Evolutionary conservation across 2,329 filamentous ascomycete genomes (phyloP).

Genomic region (Fonsecaea monophora): DNA sequence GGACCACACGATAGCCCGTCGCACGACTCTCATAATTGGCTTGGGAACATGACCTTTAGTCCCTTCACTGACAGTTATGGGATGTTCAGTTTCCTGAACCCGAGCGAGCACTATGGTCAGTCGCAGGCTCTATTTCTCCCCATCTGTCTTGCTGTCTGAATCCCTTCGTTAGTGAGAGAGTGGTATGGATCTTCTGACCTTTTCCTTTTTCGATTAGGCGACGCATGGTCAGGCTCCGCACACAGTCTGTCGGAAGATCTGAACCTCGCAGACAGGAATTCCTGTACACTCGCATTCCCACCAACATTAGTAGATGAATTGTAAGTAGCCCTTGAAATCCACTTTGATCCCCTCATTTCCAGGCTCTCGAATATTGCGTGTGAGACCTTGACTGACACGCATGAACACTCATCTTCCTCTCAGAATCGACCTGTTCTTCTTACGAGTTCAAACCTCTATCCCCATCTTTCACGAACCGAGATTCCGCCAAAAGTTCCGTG

Average conservation of each 20-base stretch:
- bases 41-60: neutral
- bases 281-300: constrained; percentile 1
- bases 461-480: constrained; percentile 14
- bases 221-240: neutral
- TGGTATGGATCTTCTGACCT: neutral
- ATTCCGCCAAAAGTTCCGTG: constrained; percentile 8
- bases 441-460: constrained; percentile 6
- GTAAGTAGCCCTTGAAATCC: neutral
- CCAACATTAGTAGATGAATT: neutral
- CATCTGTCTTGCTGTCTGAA: neutral
- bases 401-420: neutral
- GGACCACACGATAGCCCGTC: neutral
- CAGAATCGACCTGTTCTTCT: constrained; percentile 14
- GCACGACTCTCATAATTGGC: neutral
- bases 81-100: constrained; percentile 9
- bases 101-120: neutral
- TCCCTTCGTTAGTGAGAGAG: neutral
- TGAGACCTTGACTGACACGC: neutral
- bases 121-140: neutral
- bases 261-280: neutral
- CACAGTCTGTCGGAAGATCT: constrained; percentile 7
- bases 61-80: constrained; percentile 9
- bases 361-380: too few relatives aligned
- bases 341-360: too few relatives aligned
- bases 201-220: neutral